These are phyloP conservation scores for Sicyos edulis DNA, from an alignment of 306 rosid genomes.

Conservation along the genomic window DNA sequence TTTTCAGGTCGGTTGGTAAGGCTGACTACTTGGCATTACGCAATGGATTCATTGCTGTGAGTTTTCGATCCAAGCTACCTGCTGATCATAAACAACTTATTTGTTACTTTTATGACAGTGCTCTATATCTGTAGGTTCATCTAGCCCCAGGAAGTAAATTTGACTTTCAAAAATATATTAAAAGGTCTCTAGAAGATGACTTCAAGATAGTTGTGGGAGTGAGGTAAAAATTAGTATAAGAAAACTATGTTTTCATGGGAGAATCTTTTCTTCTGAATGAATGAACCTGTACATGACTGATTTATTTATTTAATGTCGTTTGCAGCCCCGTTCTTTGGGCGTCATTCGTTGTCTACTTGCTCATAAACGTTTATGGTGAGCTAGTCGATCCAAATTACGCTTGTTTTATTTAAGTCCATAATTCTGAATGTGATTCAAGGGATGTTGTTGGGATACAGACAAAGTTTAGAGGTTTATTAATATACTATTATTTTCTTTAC, in stretches of 20 bases:
- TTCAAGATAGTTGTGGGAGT: slow-evolving; percentile 82
- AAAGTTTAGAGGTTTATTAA: neutral
- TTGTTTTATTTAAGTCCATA: neutral
- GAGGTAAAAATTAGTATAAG: slow-evolving; percentile 37
- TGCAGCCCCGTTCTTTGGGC: slow-evolving; percentile 90
- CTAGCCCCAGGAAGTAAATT: slow-evolving; percentile 79
- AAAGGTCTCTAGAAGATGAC: slow-evolving; percentile 93
- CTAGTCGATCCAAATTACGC: neutral
- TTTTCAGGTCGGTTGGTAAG: slow-evolving; percentile 68
- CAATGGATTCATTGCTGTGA: slow-evolving; percentile 74
- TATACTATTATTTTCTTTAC: neutral
- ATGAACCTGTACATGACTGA: neutral
- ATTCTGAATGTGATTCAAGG: neutral
- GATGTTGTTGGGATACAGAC: neutral
- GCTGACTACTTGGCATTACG: slow-evolving; percentile 71
- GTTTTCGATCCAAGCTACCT: slow-evolving; percentile 28
- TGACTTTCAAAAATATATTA: slow-evolving; percentile 82
- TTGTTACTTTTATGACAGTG: slow-evolving; percentile 21
- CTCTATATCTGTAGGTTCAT: slow-evolving; percentile 49
- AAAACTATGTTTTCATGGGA: neutral
- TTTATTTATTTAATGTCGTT: slow-evolving; percentile 23
- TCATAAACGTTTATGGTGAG: slow-evolving; percentile 68
- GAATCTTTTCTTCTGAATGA: neutral
- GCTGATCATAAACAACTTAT: slow-evolving; percentile 13
- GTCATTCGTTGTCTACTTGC: slow-evolving; percentile 66